Percentiles rank a stretch among this genome's conserved stretches.
Evolutionary conservation across 208 protist species (phyloP).

Genomic region (Leishmania major): DNA sequence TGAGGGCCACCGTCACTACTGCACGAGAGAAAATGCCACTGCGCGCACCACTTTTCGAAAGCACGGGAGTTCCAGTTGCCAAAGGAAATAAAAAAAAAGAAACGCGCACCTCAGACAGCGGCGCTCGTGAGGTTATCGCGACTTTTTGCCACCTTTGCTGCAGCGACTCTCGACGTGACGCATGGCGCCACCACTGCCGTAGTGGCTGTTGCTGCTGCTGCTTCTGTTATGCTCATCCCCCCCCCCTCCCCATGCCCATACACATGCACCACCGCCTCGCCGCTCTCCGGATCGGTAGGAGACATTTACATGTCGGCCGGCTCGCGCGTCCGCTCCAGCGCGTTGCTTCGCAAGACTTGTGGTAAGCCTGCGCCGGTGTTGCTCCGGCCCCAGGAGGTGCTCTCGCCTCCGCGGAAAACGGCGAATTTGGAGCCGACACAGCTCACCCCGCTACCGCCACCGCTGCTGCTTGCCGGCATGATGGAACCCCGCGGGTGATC

Average conservation of each 20-base stretch:
- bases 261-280: background rate
- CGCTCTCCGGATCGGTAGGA: background rate
- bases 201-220: background rate
- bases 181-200: background rate
- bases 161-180: background rate
- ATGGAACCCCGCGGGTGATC: background rate
- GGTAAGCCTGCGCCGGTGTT: background rate
- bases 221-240: background rate
- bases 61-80: background rate
- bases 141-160: background rate
- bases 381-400: background rate
- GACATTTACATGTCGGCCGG: background rate
- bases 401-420: background rate
- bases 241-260: background rate
- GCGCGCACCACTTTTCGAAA: background rate
- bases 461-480: background rate
- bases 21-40: background rate
- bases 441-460: background rate
- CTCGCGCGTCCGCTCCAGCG: background rate
- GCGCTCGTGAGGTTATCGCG: background rate
- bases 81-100: background rate
- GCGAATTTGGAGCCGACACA: background rate
- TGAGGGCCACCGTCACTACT: background rate
- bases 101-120: background rate
- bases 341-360: background rate